A percentile compares a stretch with the other conserved stretches of the same genome.
Conservation (phyloP, 805 yeast species). For the Priceomyces castillae region DNA sequence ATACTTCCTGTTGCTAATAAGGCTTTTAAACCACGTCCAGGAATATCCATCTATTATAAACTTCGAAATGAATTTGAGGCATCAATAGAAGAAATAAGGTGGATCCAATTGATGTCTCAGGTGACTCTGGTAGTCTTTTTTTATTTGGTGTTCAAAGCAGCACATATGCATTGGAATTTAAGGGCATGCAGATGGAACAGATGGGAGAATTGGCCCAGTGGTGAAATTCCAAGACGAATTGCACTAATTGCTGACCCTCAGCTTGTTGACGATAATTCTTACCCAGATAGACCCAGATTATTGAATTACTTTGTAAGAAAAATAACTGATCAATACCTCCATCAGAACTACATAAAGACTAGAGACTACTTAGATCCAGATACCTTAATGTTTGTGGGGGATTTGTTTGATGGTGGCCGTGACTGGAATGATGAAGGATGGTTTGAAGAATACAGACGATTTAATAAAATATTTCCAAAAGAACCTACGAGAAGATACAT, state of each 20-base stretch:
- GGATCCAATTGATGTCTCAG: slow-evolving; percentile 8
- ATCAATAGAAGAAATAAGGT: background rate
- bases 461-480: slow-evolving; percentile 61
- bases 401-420: slow-evolving; percentile 92
- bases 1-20: slow-evolving; percentile 1
- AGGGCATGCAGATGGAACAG: slow-evolving; percentile 50
- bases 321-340: slow-evolving; percentile 75
- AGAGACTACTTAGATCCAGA: slow-evolving; percentile 67
- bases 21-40: background rate
- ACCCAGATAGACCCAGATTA: slow-evolving; percentile 62
- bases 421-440: slow-evolving; percentile 69
- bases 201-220: slow-evolving; percentile 60
- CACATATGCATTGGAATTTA: slow-evolving; percentile 13
- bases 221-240: slow-evolving; percentile 44
- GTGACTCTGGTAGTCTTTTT: slow-evolving; percentile 22
- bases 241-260: slow-evolving; percentile 89
- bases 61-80: background rate
- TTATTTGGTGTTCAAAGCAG: background rate
- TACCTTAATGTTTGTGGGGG: slow-evolving; percentile 79
- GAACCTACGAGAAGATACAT: slow-evolving; percentile 41
- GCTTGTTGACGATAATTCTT: slow-evolving; percentile 82
- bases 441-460: slow-evolving; percentile 69
- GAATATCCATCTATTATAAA: background rate
- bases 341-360: slow-evolving; percentile 64
- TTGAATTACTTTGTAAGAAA: slow-evolving; percentile 55